Percentiles rank a stretch among this genome's conserved stretches.
Evolutionary conservation across 1,139 yeast genomes (phyloP).

Genomic region (Yamadazyma songkhlaensis): DNA sequence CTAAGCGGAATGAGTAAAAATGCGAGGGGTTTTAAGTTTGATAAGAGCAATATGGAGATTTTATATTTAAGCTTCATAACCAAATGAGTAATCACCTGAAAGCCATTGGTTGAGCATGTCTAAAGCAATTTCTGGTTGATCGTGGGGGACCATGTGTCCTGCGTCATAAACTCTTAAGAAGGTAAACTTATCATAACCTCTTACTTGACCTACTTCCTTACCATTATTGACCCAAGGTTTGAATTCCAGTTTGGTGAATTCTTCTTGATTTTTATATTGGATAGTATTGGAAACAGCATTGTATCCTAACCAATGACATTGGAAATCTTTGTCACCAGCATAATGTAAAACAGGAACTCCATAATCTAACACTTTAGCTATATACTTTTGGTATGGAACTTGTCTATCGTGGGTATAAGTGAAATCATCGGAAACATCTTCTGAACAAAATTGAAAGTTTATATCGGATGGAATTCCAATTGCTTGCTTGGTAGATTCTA

Average conservation of each 20-base stretch:
- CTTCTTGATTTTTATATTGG: slow-evolving; percentile 26
- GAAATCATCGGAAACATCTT: slow-evolving; percentile 55
- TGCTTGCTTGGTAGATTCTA: slow-evolving; percentile 56
- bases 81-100: slow-evolving; percentile 8
- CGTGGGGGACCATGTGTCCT: slow-evolving; percentile 78
- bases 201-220: slow-evolving; percentile 57
- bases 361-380: slow-evolving; percentile 55
- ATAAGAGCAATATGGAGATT: neutral
- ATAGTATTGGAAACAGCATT: slow-evolving; percentile 33
- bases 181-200: slow-evolving; percentile 52
- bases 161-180: slow-evolving; percentile 64
- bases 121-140: slow-evolving; percentile 72
- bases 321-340: slow-evolving; percentile 40
- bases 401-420: slow-evolving; percentile 57
- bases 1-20: no score
- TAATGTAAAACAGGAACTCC: slow-evolving; percentile 39
- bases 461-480: slow-evolving; percentile 59
- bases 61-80: slow-evolving; percentile 13
- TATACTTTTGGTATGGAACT: slow-evolving; percentile 63
- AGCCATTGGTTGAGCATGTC: slow-evolving; percentile 83
- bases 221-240: slow-evolving; percentile 42
- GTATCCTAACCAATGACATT: slow-evolving; percentile 42
- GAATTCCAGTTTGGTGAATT: slow-evolving; percentile 25
- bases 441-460: slow-evolving; percentile 53
- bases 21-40: neutral